Evolutionary conservation across 1,284 basidiomycete genomes (phyloP).

Genomic region (Ustilago trichophora): DNA sequence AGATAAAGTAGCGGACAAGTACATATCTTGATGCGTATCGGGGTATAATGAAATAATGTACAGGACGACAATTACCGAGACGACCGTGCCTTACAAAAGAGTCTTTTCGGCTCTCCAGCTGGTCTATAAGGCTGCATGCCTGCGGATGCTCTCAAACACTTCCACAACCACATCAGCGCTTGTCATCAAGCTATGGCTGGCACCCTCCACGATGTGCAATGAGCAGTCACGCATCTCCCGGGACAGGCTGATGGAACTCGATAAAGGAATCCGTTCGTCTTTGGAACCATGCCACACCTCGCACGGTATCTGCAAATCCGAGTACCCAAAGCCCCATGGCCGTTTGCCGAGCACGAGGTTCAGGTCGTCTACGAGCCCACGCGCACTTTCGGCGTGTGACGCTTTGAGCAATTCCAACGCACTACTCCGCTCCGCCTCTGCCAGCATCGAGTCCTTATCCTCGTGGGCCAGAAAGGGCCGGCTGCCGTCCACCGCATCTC

Average conservation of each 20-base stretch:
- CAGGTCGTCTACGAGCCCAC: slow-evolving; percentile 88
- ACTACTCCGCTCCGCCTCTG: slow-evolving; percentile 54
- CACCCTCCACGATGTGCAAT: slow-evolving; percentile 83
- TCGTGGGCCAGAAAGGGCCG: neutral
- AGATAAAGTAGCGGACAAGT: no score
- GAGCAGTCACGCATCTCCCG: slow-evolving; percentile 81
- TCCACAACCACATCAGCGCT: slow-evolving; percentile 65
- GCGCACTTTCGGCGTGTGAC: slow-evolving; percentile 90
- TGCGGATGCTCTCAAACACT: slow-evolving; percentile 53
- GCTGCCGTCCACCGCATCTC: slow-evolving; percentile 2
- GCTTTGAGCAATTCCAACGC: slow-evolving; percentile 84
- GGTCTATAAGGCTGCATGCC: no score
- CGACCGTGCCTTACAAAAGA: no score
- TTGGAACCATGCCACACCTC: slow-evolving; percentile 91
- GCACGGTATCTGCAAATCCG: slow-evolving; percentile 79
- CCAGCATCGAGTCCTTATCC: neutral
- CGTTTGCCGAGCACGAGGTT: slow-evolving; percentile 84
- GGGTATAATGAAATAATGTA: no score
- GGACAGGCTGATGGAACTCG: slow-evolving; percentile 85
- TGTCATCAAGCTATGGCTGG: slow-evolving; percentile 92
- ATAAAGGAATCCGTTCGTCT: slow-evolving; percentile 90
- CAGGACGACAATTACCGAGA: no score
- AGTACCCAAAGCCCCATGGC: slow-evolving; percentile 75
- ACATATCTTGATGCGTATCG: no score
- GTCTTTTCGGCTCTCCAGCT: no score